Percentiles rank a stretch among this genome's conserved stretches.
Conservation (phyloP, 768 basidiomycete species). For the Floccularia luteovirens region DNA sequence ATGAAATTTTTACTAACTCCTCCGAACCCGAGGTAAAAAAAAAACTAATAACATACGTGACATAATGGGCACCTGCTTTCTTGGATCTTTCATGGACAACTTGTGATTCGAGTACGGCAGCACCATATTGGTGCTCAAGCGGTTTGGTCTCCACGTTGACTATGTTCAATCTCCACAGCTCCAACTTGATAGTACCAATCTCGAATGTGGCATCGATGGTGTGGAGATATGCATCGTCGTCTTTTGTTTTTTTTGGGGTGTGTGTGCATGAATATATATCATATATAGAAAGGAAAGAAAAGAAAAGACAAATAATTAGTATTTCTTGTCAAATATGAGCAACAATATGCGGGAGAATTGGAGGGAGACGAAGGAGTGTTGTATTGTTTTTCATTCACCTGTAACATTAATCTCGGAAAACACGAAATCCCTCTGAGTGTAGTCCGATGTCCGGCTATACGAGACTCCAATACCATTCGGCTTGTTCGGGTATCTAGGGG, state of each 20-base stretch:
- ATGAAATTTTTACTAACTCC: too few relatives aligned
- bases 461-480: constrained; percentile 16
- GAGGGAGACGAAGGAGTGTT: too few relatives aligned
- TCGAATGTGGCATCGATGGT: constrained; percentile 11
- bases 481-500: constrained; percentile 11
- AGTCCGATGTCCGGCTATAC: constrained; percentile 20
- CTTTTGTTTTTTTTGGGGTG: constrained; percentile 3
- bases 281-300: too few relatives aligned
- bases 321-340: too few relatives aligned
- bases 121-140: constrained; percentile 16
- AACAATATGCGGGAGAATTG: too few relatives aligned
- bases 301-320: too few relatives aligned
- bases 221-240: constrained; percentile 14
- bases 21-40: too few relatives aligned
- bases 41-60: constrained; percentile 12
- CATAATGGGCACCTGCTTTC: constrained; percentile 24
- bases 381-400: too few relatives aligned
- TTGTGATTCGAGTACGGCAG: constrained; percentile 15
- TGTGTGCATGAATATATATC: too few relatives aligned
- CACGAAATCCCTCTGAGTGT: constrained; percentile 20
- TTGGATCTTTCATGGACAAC: constrained; percentile 24
- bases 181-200: constrained; percentile 22
- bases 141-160: constrained; percentile 12
- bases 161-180: constrained; percentile 21
- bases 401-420: constrained; percentile 18